Conservation (phyloP, 257 asterid genomes). For the Solanum rostratum region DNA sequence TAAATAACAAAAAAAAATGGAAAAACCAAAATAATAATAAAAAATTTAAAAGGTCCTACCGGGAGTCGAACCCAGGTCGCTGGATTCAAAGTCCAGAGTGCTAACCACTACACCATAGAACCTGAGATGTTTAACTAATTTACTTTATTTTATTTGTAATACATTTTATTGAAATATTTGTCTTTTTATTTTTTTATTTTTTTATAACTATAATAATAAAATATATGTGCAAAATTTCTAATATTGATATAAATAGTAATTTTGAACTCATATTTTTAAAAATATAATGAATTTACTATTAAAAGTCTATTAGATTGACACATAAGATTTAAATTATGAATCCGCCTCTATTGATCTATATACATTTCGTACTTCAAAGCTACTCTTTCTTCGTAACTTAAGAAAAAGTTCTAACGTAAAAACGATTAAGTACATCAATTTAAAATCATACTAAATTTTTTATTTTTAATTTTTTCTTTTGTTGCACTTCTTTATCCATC, state of each 20-base stretch:
- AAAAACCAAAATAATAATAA: too few species aligned
- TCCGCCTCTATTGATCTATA: background rate
- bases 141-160: too few species aligned
- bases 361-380: too few species aligned
- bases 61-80: conserved; percentile 98
- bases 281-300: background rate
- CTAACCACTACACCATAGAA: conserved; percentile 87
- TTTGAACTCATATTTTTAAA: background rate
- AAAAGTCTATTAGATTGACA: too few species aligned
- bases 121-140: background rate
- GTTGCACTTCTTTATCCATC: too few species aligned
- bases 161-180: too few species aligned
- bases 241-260: background rate
- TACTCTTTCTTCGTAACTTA: background rate
- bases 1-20: too few species aligned
- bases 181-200: too few species aligned
- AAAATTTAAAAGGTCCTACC: conserved; percentile 51
- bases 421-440: background rate
- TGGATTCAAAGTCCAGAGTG: conserved; percentile 99
- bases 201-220: background rate
- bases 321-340: background rate
- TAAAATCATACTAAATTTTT: background rate
- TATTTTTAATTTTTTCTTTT: background rate
- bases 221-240: background rate
- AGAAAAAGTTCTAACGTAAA: background rate